These are phyloP conservation scores for Phialocephala sp. DNA, from an alignment of 2,329 filamentous ascomycete species.

Conservation along the genomic window DNA sequence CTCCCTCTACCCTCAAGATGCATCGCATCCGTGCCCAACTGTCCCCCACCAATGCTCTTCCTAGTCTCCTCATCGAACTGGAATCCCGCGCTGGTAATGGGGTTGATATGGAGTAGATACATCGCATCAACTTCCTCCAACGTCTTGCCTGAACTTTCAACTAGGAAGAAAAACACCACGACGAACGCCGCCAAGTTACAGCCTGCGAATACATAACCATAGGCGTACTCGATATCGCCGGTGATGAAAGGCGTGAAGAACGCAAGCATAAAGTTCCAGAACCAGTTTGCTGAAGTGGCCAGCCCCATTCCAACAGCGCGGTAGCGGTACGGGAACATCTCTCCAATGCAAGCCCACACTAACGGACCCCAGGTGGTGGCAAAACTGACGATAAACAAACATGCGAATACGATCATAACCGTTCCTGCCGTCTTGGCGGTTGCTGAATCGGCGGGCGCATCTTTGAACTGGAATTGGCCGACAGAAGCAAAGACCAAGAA, in stretches of 20 bases:
- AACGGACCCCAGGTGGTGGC: constrained; percentile 74
- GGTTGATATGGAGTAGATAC: constrained; percentile 45
- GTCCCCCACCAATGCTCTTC: constrained; percentile 13
- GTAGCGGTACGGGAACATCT: constrained; percentile 70
- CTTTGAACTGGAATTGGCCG: constrained; percentile 58
- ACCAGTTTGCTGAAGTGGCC: constrained; percentile 67
- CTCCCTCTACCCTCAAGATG: constrained; percentile 25
- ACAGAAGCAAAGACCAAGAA: constrained; percentile 64
- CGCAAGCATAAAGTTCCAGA: constrained; percentile 74
- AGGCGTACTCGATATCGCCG: constrained; percentile 68
- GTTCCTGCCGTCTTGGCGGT: constrained; percentile 61
- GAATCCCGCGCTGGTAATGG: constrained; percentile 35
- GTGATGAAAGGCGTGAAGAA: constrained; percentile 86
- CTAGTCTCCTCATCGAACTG: constrained; percentile 30
- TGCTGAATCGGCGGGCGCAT: constrained; percentile 56
- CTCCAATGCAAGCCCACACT: constrained; percentile 70
- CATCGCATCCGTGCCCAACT: constrained; percentile 33
- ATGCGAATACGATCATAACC: constrained; percentile 74
- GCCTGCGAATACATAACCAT: constrained; percentile 75
- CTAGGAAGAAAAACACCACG: constrained; percentile 78
- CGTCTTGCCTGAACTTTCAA: constrained; percentile 59
- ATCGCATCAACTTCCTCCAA: constrained; percentile 38
- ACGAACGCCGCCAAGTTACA: constrained; percentile 69
- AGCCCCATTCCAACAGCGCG: constrained; percentile 65
- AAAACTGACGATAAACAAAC: constrained; percentile 77